Percentiles rank a stretch among this genome's conserved stretches.
Evolutionary conservation across 306 rosid species (phyloP).

Genomic region (Albizia julibrissin): DNA sequence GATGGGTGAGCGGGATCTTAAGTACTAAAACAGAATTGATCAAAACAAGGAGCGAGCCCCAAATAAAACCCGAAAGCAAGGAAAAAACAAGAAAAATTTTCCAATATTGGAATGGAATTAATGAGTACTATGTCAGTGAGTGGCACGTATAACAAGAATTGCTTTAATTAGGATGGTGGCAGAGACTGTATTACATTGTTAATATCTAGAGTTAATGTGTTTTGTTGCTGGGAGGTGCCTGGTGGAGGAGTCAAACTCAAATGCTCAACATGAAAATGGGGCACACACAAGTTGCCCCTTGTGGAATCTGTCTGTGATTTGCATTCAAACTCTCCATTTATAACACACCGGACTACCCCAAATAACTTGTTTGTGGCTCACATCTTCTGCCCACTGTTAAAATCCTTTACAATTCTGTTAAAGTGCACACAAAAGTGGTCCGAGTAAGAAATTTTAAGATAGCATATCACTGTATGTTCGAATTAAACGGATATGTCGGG

Average conservation of each 20-base stretch:
- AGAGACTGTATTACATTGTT: background rate
- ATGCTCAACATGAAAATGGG: background rate
- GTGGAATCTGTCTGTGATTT: constrained; percentile 1
- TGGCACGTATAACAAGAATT: background rate
- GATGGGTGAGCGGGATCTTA: background rate
- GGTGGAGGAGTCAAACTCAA: background rate
- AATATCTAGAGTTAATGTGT: background rate
- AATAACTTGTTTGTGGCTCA: background rate
- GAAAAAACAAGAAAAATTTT: background rate
- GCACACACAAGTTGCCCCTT: background rate
- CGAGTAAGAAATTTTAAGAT: background rate
- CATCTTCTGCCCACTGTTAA: background rate
- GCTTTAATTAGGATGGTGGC: background rate
- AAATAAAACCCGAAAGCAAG: background rate
- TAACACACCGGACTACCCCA: background rate
- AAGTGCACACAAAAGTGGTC: background rate
- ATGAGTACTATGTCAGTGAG: background rate
- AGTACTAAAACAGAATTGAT: background rate
- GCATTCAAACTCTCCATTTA: background rate
- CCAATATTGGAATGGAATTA: background rate
- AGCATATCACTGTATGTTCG: background rate
- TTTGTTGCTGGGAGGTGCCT: background rate
- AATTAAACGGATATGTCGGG: background rate
- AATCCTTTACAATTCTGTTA: background rate
- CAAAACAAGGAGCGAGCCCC: background rate